Conservation (phyloP, 2,329 filamentous ascomycete genomes). For the Neonectria hederae region DNA sequence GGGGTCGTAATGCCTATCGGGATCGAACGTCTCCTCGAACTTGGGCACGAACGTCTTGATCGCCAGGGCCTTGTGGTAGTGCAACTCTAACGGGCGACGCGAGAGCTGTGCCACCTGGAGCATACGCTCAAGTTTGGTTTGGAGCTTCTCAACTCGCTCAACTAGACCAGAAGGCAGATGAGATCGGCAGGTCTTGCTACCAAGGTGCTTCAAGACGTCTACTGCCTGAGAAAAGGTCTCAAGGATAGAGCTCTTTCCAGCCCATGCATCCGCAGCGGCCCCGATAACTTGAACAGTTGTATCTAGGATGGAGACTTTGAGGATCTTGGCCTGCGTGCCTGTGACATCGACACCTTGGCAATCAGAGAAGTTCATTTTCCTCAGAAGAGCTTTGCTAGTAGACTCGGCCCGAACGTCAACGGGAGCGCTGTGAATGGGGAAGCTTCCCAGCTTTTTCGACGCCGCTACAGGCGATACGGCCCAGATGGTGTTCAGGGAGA, state of each 20-base stretch:
- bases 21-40: constrained; percentile 95
- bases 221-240: constrained; percentile 79
- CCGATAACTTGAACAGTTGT: constrained; percentile 73
- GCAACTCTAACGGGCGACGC: constrained; percentile 84
- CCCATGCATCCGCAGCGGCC: constrained; percentile 77
- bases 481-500: constrained; percentile 77
- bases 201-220: constrained; percentile 68
- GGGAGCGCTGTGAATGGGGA: constrained; percentile 69
- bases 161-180: constrained; percentile 59
- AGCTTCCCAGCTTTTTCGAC: constrained; percentile 59
- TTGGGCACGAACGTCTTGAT: constrained; percentile 92
- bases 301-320: constrained; percentile 68
- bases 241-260: constrained; percentile 74
- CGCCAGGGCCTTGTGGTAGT: constrained; percentile 86
- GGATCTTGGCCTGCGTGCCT: constrained; percentile 42
- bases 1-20: constrained; percentile 95
- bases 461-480: constrained; percentile 68
- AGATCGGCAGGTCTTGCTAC: constrained; percentile 59
- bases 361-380: constrained; percentile 69
- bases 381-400: constrained; percentile 52
- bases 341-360: constrained; percentile 54
- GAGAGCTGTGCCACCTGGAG: constrained; percentile 69
- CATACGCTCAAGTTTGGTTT: constrained; percentile 60
- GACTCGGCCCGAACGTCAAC: constrained; percentile 60
- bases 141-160: constrained; percentile 53